Evolutionary conservation across 2,329 filamentous ascomycete species (phyloP).

Genomic region (Trematosphaeria pertusa): DNA sequence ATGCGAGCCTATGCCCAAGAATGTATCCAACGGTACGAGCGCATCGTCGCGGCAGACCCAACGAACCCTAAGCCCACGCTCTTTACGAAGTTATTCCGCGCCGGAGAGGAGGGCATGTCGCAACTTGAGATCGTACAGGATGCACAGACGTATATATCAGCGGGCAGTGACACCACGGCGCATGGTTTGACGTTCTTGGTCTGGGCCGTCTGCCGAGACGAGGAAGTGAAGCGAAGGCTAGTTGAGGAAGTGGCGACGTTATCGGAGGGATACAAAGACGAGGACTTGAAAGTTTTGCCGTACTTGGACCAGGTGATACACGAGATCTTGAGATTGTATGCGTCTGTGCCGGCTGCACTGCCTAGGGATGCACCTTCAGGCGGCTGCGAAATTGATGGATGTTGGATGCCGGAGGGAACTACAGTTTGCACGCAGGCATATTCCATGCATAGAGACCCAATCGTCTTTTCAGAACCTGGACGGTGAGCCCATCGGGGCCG

Average conservation of each 20-base stretch:
- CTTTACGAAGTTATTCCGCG: slow-evolving; percentile 17
- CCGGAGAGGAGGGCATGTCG: slow-evolving; percentile 13
- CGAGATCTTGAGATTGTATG: slow-evolving; percentile 50
- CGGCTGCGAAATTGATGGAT: slow-evolving; percentile 42
- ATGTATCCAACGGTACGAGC: slow-evolving; percentile 14
- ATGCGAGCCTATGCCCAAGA: slow-evolving; percentile 13
- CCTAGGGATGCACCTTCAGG: slow-evolving; percentile 48
- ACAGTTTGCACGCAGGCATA: slow-evolving; percentile 51
- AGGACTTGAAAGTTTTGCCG: slow-evolving; percentile 42
- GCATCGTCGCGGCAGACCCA: slow-evolving; percentile 10
- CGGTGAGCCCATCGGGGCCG: too few species aligned
- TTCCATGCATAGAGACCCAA: slow-evolving; percentile 47
- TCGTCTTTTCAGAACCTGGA: slow-evolving; percentile 34
- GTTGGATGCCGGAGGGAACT: slow-evolving; percentile 46
- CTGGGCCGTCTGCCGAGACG: slow-evolving; percentile 40
- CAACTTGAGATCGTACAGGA: slow-evolving; percentile 32
- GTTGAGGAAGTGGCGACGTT: slow-evolving; percentile 28
- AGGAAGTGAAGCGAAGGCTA: slow-evolving; percentile 13
- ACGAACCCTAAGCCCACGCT: slow-evolving; percentile 12
- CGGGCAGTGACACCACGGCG: slow-evolving; percentile 45
- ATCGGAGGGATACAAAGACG: slow-evolving; percentile 28
- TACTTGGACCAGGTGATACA: slow-evolving; percentile 48
- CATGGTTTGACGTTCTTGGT: slow-evolving; percentile 44
- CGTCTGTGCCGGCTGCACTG: slow-evolving; percentile 44
- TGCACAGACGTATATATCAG: slow-evolving; percentile 45